Base-by-base conservation (phyloP, 208 protist genomes). In the Trypanosomatidae sp. region DNA sequence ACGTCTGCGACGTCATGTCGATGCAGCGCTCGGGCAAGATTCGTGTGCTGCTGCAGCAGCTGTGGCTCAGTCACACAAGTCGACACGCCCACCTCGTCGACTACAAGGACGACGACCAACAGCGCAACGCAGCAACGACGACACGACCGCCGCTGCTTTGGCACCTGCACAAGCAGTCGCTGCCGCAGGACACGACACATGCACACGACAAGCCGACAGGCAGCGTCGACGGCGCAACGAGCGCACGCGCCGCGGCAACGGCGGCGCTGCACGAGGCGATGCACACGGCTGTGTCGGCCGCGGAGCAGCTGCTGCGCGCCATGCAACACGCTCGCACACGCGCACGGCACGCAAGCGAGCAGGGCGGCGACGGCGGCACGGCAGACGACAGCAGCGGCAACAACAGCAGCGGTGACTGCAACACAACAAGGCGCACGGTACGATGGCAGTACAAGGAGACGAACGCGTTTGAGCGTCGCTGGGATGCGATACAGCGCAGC, bases 401-500 rank as follows among this genome's bases (percentile, higher is more conserved):
- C n/a, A 35, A 35, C n/a, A 35, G n/a, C n/a, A 35, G 30, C n/a
- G n/a, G 30, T 35, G 11, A 35, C 11, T 15, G n/a, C n/a, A 35
- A 35, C 30, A 35, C 30, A 35, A 35, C n/a, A 35, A 35, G n/a
- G 11, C 30, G 11, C 10, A 22, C 39, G 39, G 18, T 10, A 22
- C 10, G 10, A 7, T 8, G 35, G 33, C 33, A 45, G 4, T 78
- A 78, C 58, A 33, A 57, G 38, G 59, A 42, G 45, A 39, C 43
- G n/a, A 50, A 66, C 0, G 63, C 84, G 0, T 88, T 92, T 51
- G 60, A 82, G 19, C 50, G 75, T 24, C 69, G 79, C 3, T 92
- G 84, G 80, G 70, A 88, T 33, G 61, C 62, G 35, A 84, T 92
- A 39, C 51, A 61, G 21, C 21, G 53, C 10, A 58, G 59, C 30